phyloP scores from a whole-genome alignment of 345 rosid genomes.

The Clausena lansium region DNA sequence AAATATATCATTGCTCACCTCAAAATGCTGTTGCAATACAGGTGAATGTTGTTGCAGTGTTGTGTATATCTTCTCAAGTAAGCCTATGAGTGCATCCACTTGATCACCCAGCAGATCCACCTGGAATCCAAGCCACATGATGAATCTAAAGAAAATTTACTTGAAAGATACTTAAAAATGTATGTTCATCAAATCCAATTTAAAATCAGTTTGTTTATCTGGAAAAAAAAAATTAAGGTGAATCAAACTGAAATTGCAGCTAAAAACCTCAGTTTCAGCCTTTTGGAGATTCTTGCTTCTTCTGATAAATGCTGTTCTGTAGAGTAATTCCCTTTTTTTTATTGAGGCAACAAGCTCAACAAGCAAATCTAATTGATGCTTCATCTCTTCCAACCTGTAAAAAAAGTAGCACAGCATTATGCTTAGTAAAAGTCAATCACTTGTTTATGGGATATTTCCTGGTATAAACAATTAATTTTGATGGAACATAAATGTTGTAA shows the following conservation, averaged over 20 bases:
- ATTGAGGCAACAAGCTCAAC: conserved; percentile 24
- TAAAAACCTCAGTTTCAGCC: conserved; percentile 80
- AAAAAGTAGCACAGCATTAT: neutral
- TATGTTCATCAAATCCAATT: neutral
- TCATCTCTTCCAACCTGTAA: conserved; percentile 52
- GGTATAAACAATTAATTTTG: neutral
- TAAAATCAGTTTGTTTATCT: neutral
- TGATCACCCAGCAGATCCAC: conserved; percentile 87
- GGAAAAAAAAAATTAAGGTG: no score
- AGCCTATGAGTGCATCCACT: conserved; percentile 51
- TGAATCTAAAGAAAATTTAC: neutral
- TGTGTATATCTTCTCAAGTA: conserved; percentile 52
- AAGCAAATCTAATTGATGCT: conserved; percentile 26
- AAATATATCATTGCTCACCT: conserved; percentile 33
- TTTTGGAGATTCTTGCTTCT: conserved; percentile 67
- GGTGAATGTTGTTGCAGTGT: conserved; percentile 40
- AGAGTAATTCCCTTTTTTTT: conserved; percentile 40
- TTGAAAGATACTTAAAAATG: neutral
- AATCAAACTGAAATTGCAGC: neutral
- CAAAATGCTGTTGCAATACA: conserved; percentile 39
- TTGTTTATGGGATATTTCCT: neutral
- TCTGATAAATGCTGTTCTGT: conserved; percentile 56
- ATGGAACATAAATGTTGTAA: neutral
- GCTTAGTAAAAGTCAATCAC: neutral
- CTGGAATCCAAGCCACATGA: conserved; percentile 24